phyloP scores from a whole-genome alignment of 164 flowering plant genomes.

The Buxus sempervirens region DNA sequence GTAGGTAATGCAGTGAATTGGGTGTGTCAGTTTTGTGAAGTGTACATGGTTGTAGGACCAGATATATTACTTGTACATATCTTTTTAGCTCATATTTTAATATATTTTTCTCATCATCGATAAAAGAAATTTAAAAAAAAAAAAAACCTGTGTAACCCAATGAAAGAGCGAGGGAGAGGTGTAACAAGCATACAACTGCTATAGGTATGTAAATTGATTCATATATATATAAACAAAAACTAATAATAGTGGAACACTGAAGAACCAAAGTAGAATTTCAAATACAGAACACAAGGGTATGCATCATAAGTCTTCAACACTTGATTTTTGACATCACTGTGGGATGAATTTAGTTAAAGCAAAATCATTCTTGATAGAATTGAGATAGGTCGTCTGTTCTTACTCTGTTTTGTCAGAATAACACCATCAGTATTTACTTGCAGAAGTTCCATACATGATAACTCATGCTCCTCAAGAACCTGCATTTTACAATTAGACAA shows the following conservation, averaged over 20 bases:
- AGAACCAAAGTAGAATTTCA: background rate
- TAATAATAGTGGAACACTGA: background rate
- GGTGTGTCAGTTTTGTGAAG: no score
- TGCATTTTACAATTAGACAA: slow-evolving; percentile 25
- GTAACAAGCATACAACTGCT: background rate
- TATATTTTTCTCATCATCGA: no score
- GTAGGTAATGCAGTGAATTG: no score
- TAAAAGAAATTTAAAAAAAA: no score
- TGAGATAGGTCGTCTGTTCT: slow-evolving; percentile 20
- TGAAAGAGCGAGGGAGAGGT: no score
- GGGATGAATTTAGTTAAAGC: background rate
- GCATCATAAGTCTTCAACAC: background rate
- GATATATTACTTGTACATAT: no score
- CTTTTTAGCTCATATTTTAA: no score
- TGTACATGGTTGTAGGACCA: no score
- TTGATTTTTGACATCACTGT: background rate
- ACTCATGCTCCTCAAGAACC: slow-evolving; percentile 89
- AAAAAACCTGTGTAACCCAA: no score
- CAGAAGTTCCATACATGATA: slow-evolving; percentile 72
- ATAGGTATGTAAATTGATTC: no score
- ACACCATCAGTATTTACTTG: slow-evolving; percentile 83
- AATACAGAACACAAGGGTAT: no score
- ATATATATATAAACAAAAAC: background rate
- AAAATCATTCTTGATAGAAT: background rate
- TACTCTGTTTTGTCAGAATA: slow-evolving; percentile 78